phyloP scores from a whole-genome alignment of 2,329 filamentous ascomycete genomes.

The Dactylonectria estremocensis region DNA sequence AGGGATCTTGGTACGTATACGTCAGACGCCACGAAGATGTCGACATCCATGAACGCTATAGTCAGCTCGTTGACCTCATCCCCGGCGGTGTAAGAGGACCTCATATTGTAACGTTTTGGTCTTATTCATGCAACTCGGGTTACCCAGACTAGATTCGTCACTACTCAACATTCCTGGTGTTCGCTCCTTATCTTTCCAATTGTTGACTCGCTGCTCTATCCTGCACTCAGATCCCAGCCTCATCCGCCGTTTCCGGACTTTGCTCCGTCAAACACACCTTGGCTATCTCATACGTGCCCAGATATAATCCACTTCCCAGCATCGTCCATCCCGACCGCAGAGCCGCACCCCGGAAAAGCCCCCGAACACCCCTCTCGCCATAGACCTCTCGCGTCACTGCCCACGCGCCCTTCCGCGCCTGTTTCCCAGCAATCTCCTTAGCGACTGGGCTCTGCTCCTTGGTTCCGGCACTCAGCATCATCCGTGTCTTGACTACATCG shows the following conservation, averaged over 20 bases:
- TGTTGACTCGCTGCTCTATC: constrained; percentile 8
- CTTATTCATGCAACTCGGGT: constrained; percentile 5
- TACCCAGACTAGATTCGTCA: constrained; percentile 2
- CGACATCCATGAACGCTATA: constrained; percentile 40
- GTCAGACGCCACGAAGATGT: constrained; percentile 48
- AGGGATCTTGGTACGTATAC: constrained; percentile 27
- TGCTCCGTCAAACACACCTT: constrained; percentile 72
- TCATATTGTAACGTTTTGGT: constrained; percentile 19
- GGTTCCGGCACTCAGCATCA: constrained; percentile 80
- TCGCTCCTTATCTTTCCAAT: neutral
- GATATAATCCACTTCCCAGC: constrained; percentile 85
- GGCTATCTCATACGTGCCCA: constrained; percentile 88
- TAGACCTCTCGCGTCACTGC: constrained; percentile 77
- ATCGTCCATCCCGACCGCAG: constrained; percentile 87
- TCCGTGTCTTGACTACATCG: constrained; percentile 90
- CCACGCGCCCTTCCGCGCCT: constrained; percentile 58
- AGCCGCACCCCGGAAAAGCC: constrained; percentile 83
- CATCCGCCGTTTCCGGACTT: constrained; percentile 60
- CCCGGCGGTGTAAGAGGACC: constrained; percentile 25
- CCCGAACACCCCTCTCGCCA: constrained; percentile 76
- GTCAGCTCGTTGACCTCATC: constrained; percentile 26
- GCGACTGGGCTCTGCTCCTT: constrained; percentile 29
- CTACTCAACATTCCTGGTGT: constrained; percentile 7
- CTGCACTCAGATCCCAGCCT: constrained; percentile 41
- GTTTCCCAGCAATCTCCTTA: constrained; percentile 45